Evolutionary conservation across 495 filamentous ascomycete genomes (phyloP).

Genomic region (Neurospora sp.): DNA sequence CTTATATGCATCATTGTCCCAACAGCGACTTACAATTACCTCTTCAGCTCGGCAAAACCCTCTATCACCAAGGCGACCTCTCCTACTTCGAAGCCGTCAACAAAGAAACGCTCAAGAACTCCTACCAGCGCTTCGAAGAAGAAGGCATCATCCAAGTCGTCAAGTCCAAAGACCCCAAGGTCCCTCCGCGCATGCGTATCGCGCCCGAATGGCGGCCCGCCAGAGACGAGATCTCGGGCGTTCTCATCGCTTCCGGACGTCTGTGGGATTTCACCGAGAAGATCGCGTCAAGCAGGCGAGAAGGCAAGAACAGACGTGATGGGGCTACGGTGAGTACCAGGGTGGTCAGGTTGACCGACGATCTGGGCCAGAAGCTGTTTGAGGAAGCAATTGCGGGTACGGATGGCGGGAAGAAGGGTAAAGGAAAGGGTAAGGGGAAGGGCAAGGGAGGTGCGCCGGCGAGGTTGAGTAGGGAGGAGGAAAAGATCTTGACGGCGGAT

Average conservation of each 20-base stretch:
- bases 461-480: conserved; percentile 33
- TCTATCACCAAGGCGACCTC: conserved; percentile 95
- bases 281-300: conserved; percentile 71
- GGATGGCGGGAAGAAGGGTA: not conserved
- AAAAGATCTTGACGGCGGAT: conserved; percentile 20
- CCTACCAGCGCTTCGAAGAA: conserved; percentile 77
- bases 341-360: conserved; percentile 68
- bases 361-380: conserved; percentile 40
- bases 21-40: conserved; percentile 14
- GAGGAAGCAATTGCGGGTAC: conserved; percentile 21
- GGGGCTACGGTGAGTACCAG: conserved; percentile 78
- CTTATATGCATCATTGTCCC: not conserved
- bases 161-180: conserved; percentile 50
- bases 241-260: conserved; percentile 55
- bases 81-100: conserved; percentile 97
- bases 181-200: conserved; percentile 51
- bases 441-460: conserved; percentile 24
- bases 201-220: conserved; percentile 69
- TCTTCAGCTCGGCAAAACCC: conserved; percentile 76
- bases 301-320: conserved; percentile 92
- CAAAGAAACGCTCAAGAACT: conserved; percentile 91
- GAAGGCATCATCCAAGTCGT: conserved; percentile 75
- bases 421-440: conserved; percentile 13
- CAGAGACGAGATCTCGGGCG: conserved; percentile 49
- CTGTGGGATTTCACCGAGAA: conserved; percentile 86